Evolutionary conservation across 2,329 filamentous ascomycete species (phyloP).

Genomic region (Tolypocladium inflatum): DNA sequence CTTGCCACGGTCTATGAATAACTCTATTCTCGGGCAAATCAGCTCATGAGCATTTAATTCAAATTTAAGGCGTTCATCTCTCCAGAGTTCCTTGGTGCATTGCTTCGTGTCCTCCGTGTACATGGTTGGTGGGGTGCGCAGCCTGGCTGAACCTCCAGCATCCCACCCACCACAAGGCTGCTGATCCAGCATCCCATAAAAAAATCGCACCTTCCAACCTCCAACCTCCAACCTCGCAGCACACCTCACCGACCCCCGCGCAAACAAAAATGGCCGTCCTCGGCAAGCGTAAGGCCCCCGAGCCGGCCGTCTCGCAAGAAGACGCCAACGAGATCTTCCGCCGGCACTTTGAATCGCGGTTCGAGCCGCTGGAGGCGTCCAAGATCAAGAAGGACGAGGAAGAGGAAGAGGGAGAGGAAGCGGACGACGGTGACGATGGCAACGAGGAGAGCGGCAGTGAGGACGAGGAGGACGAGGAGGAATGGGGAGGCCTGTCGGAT

Average conservation of each 20-base stretch:
- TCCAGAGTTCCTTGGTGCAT: neutral
- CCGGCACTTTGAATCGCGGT: slow-evolving; percentile 80
- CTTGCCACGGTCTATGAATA: neutral
- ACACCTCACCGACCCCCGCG: neutral
- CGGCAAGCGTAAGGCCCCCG: slow-evolving; percentile 38
- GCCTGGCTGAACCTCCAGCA: neutral
- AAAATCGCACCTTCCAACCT: neutral
- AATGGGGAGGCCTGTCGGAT: slow-evolving; percentile 18
- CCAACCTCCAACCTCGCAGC: neutral
- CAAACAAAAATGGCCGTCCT: slow-evolving; percentile 29
- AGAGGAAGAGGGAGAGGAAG: slow-evolving; percentile 26
- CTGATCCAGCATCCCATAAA: neutral
- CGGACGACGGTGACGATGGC: slow-evolving; percentile 9
- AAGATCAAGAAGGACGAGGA: neutral
- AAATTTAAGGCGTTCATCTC: neutral
- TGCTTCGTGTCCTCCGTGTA: neutral
- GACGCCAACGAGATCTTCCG: slow-evolving; percentile 68
- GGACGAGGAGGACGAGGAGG: slow-evolving; percentile 25
- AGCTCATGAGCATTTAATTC: neutral
- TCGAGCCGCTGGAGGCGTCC: slow-evolving; percentile 56
- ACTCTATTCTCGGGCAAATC: too few relatives aligned
- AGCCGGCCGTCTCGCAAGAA: slow-evolving; percentile 26
- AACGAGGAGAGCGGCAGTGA: slow-evolving; percentile 14
- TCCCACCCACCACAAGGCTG: neutral
- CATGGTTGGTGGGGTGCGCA: neutral